A percentile compares a stretch with the other conserved stretches of the same genome.
Conservation (phyloP, 2,329 filamentous ascomycete genomes). For the Phyllosticta paracitricarpa region DNA sequence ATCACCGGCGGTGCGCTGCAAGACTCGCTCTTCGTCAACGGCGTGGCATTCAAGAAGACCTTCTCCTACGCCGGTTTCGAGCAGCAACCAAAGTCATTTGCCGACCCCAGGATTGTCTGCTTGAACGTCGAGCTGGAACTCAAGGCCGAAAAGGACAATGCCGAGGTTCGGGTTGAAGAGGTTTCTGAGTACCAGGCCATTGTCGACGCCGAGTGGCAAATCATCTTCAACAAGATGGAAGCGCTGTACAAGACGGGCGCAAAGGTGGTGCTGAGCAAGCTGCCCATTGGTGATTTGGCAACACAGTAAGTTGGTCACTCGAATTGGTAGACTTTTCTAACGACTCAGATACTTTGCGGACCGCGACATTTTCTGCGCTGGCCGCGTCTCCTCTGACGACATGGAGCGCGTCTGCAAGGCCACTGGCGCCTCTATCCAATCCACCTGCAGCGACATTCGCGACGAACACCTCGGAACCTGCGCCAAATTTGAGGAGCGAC, state of each 20-base stretch:
- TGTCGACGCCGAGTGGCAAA: constrained; percentile 98
- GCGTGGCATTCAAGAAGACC: constrained; percentile 99
- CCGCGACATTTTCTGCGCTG: constrained; percentile 95
- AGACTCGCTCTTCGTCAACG: constrained; percentile 93
- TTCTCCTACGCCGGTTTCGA: constrained; percentile 99
- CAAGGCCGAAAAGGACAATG: constrained; percentile 99
- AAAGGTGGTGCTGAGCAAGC: constrained; percentile 93
- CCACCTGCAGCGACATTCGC: constrained; percentile 5
- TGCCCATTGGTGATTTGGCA: constrained; percentile 93
- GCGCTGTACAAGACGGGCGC: constrained; percentile 86
- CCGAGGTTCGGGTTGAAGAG: constrained; percentile 94
- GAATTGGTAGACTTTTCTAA: background rate
- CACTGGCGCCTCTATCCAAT: constrained; percentile 41
- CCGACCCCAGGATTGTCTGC: constrained; percentile 90
- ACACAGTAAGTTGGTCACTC: constrained; percentile 55
- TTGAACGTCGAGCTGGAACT: constrained; percentile 96
- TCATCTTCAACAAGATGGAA: constrained; percentile 99
- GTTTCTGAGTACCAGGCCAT: constrained; percentile 99
- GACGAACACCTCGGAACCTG: constrained; percentile 86
- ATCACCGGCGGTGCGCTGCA: constrained; percentile 92
- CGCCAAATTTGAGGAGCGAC: constrained; percentile 83
- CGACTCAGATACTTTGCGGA: constrained; percentile 69
- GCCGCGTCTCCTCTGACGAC: constrained; percentile 81
- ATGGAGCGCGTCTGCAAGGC: constrained; percentile 95
- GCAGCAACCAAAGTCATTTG: constrained; percentile 95